Percentiles rank a stretch among this genome's conserved stretches.
Conservation (phyloP, 2,329 filamentous ascomycete genomes). For the Trichoderma citrinoviride region DNA sequence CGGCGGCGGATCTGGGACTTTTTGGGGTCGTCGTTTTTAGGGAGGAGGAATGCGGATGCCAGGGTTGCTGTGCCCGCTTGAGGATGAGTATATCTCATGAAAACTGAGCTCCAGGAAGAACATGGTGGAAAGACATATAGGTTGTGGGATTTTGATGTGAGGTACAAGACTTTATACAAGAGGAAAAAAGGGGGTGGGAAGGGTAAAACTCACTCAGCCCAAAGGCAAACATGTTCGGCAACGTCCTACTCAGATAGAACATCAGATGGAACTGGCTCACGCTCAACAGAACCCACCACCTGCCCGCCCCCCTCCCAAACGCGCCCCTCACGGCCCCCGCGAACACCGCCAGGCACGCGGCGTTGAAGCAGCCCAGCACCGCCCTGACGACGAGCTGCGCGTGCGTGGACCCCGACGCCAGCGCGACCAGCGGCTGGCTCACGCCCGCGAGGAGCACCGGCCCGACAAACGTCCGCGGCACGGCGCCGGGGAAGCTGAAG, state of each 20-base stretch:
- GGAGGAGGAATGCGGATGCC: slow-evolving; percentile 52
- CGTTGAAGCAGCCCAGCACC: slow-evolving; percentile 76
- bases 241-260: slow-evolving; percentile 85
- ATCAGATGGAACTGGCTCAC: slow-evolving; percentile 86
- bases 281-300: slow-evolving; percentile 79
- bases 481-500: slow-evolving; percentile 82
- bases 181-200: not conserved
- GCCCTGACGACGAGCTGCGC: slow-evolving; percentile 66
- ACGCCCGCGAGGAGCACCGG: slow-evolving; percentile 71
- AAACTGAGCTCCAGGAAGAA: not conserved
- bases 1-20: slow-evolving; percentile 48
- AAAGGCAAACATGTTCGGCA: slow-evolving; percentile 98
- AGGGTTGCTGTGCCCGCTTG: slow-evolving; percentile 58
- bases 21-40: slow-evolving; percentile 31
- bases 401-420: slow-evolving; percentile 54
- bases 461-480: slow-evolving; percentile 87
- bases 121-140: too few relatives aligned
- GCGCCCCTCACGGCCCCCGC: slow-evolving; percentile 59
- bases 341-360: slow-evolving; percentile 64
- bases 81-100: not conserved
- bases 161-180: not conserved
- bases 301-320: slow-evolving; percentile 65
- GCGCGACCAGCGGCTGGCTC: slow-evolving; percentile 62
- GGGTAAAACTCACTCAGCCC: slow-evolving; percentile 62
- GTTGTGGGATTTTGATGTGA: not conserved